phyloP scores from a whole-genome alignment of 1,284 basidiomycete genomes.

The Pterulicium gracile region DNA sequence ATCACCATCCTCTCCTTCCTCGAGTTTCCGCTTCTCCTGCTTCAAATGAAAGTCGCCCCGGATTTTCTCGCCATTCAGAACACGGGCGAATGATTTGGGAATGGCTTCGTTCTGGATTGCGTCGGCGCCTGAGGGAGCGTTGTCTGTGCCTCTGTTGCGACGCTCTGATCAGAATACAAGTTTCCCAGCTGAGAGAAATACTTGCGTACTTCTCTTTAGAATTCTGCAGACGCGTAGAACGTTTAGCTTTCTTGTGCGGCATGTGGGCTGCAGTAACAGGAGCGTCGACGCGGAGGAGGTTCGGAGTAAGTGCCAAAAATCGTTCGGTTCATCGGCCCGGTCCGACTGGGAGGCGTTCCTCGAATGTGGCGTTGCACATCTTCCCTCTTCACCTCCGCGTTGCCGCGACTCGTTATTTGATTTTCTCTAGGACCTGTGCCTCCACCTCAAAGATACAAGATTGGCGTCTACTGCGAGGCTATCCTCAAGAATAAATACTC shows the following conservation, averaged over 20 bases:
- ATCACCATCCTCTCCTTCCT: slow-evolving; percentile 22
- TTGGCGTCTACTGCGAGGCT: too few species aligned
- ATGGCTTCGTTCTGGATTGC: slow-evolving; percentile 41
- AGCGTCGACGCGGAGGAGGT: too few species aligned
- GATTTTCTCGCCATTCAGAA: slow-evolving; percentile 50
- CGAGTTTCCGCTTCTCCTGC: slow-evolving; percentile 35
- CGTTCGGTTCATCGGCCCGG: too few species aligned
- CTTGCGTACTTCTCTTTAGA: slow-evolving; percentile 16
- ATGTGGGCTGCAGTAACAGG: slow-evolving; percentile 20
- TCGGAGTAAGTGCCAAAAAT: too few species aligned
- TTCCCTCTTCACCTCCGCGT: too few species aligned
- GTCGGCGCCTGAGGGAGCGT: slow-evolving; percentile 28
- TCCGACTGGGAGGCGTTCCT: too few species aligned
- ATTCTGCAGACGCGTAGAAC: slow-evolving; percentile 30
- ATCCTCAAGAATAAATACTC: too few species aligned
- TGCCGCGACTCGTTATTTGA: too few species aligned
- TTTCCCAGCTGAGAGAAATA: slow-evolving; percentile 3
- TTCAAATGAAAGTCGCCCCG: slow-evolving; percentile 35
- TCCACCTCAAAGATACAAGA: too few species aligned
- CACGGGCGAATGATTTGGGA: slow-evolving; percentile 53
- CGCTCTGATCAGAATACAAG: slow-evolving; percentile 2
- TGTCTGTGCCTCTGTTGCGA: slow-evolving; percentile 33
- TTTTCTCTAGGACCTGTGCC: too few species aligned
- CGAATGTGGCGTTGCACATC: too few species aligned
- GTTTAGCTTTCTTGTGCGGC: slow-evolving; percentile 58